Percentiles rank a stretch among this genome's conserved stretches.
These are phyloP conservation scores for Globisporangium parvum DNA, from an alignment of 352 stramenopile species.

Conservation along the genomic window DNA sequence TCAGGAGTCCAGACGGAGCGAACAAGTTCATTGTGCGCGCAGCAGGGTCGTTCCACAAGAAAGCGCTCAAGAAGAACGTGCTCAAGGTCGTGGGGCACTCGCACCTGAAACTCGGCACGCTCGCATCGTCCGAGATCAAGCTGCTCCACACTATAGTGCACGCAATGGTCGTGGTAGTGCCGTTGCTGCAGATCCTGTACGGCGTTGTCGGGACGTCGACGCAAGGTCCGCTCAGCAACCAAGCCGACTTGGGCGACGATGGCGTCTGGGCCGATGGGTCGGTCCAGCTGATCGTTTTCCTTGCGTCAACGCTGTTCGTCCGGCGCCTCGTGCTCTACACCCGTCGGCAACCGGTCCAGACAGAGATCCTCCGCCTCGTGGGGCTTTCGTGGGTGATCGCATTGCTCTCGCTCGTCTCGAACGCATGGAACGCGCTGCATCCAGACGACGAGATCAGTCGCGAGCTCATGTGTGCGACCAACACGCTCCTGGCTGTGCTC, in stretches of 20 bases:
- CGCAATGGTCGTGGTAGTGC: constrained; percentile 9
- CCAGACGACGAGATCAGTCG: constrained; percentile 3
- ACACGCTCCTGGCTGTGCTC: constrained; percentile 20
- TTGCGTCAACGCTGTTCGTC: constrained; percentile 17
- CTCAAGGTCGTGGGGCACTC: constrained; percentile 13
- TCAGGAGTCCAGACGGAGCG: not conserved
- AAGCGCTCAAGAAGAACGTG: constrained; percentile 22
- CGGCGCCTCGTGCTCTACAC: constrained; percentile 9
- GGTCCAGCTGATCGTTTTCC: constrained; percentile 9
- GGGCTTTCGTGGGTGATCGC: constrained; percentile 9
- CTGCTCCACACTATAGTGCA: constrained; percentile 14
- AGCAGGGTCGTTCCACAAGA: constrained; percentile 21
- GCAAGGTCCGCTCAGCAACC: not conserved
- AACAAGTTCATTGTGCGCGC: not conserved
- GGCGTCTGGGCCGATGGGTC: constrained; percentile 3
- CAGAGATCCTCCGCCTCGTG: constrained; percentile 15
- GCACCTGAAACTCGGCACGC: constrained; percentile 22
- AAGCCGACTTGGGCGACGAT: constrained; percentile 10
- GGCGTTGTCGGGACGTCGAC: constrained; percentile 1
- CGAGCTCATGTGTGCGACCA: constrained; percentile 21
- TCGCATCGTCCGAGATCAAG: constrained; percentile 19
- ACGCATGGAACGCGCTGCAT: constrained; percentile 15
- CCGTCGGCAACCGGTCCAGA: constrained; percentile 20
- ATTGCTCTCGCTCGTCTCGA: constrained; percentile 15
- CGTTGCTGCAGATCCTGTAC: constrained; percentile 12